phyloP scores from a whole-genome alignment of 2,329 filamentous ascomycete species.

The Arthrobotrys sinensis region DNA sequence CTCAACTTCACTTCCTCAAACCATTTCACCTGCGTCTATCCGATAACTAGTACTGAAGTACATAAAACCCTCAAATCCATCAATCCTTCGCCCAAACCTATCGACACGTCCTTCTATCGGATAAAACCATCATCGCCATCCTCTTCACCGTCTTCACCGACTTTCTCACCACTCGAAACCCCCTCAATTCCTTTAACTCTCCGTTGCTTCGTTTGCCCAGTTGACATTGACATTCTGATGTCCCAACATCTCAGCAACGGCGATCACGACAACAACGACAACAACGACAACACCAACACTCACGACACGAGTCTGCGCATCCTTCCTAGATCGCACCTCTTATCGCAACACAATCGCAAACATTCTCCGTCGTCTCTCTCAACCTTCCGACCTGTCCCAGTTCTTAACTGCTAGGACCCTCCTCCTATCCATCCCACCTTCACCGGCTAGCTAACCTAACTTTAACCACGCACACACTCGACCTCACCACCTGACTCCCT shows the following conservation, averaged over 20 bases:
- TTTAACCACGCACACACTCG: slow-evolving; percentile 1
- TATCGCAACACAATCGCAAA: slow-evolving; percentile 14
- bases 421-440: neutral
- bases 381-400: neutral
- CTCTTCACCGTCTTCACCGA: neutral
- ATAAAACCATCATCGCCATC: slow-evolving; percentile 2
- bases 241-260: slow-evolving; percentile 23
- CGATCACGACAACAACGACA: slow-evolving; percentile 10
- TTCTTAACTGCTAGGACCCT: neutral
- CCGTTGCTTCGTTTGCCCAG: slow-evolving; percentile 1
- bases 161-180: neutral
- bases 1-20: slow-evolving; percentile 6
- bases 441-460: neutral
- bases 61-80: neutral
- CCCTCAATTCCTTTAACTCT: neutral
- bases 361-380: neutral
- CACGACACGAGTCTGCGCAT: slow-evolving; percentile 4
- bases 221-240: slow-evolving; percentile 34
- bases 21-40: neutral
- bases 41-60: too few species aligned
- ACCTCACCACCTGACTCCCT: too few species aligned
- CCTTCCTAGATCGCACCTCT: slow-evolving; percentile 5
- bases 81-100: neutral
- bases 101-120: neutral
- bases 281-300: neutral